Base-by-base conservation (phyloP, 306 rosid species). In the Prinsepia uniflora region DNA sequence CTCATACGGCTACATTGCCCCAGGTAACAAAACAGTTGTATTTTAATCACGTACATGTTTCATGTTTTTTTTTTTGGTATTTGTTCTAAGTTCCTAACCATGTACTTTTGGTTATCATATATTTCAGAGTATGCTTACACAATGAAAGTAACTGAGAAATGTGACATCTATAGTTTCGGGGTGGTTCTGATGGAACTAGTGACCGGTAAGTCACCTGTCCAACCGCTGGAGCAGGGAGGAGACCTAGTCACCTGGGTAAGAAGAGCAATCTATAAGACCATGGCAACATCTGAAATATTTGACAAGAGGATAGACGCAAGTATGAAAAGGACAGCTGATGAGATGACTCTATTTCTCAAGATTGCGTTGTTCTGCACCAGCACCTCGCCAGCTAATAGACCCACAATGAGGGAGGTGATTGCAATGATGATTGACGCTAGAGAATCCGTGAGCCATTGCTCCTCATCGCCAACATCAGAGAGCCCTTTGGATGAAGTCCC, bases 1-100 rank as follows among this genome's bases (percentile, higher is more conserved):
- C 68, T 89, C 96, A 80, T 89, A 87, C 72, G 96, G 96, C 72
- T 89, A 89, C 81, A 89, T 89, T 78, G 96, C 96, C 54, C 96
- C 96, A 67, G 96, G 96, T 89, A 83, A 15, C 14, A 18, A 17
- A 52, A 65, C 39, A 3, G 53, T 20, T 20, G n/a, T 41, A 17
- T 54, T 22, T 14, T 17, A 30, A 30, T 30, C 36, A 30, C 3
- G 36, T 30, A 30, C 36, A 30, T 30, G 30, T 24, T 24, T 24
- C 30, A 24, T 24, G 0, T 24, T 24, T 30, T 2, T 49, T 17
- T 17, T 52, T 18, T 52, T 39, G 8, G 5, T 76, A 56, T 53
- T 52, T 83, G 36, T 30, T 30, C 13, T 10, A 46, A 46, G 50
- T 46, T 11, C 36, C 47, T 72, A 19, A 45, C 75, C 47, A 60